Conservation (phyloP, 306 rosid species). For the Pachyrhizus erosus region DNA sequence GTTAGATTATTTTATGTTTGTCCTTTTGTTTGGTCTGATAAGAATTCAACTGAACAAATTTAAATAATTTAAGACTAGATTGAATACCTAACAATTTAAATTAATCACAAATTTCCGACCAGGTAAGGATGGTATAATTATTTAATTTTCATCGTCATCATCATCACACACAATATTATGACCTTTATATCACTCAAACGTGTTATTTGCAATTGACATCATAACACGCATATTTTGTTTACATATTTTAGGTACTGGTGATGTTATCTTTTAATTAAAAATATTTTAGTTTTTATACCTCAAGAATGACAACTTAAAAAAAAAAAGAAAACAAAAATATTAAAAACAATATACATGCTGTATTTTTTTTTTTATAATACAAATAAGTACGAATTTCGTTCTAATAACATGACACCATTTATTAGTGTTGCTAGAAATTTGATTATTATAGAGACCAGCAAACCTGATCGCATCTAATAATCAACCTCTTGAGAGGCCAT, state of each 20-base stretch:
- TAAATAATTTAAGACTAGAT: neutral
- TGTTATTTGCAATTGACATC: neutral
- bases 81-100: neutral
- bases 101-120: neutral
- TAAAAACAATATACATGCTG: neutral
- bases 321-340: neutral
- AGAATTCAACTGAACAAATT: neutral
- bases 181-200: neutral
- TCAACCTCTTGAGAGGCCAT: conserved; percentile 26
- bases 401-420: neutral
- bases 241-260: neutral
- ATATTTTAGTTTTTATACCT: neutral
- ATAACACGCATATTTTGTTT: neutral
- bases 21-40: neutral
- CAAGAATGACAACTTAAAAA: neutral
- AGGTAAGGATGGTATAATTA: neutral
- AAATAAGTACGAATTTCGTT: neutral
- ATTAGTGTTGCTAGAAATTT: conserved; percentile 7
- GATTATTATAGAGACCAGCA: neutral
- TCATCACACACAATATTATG: neutral
- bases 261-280: neutral
- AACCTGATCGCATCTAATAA: neutral
- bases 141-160: neutral
- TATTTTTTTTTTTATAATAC: neutral
- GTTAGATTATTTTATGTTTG: neutral